Percentiles rank a stretch among this genome's conserved stretches.
These are phyloP conservation scores for Colletotrichum aenigma DNA, from an alignment of 2,329 filamentous ascomycete species.

Conservation along the genomic window DNA sequence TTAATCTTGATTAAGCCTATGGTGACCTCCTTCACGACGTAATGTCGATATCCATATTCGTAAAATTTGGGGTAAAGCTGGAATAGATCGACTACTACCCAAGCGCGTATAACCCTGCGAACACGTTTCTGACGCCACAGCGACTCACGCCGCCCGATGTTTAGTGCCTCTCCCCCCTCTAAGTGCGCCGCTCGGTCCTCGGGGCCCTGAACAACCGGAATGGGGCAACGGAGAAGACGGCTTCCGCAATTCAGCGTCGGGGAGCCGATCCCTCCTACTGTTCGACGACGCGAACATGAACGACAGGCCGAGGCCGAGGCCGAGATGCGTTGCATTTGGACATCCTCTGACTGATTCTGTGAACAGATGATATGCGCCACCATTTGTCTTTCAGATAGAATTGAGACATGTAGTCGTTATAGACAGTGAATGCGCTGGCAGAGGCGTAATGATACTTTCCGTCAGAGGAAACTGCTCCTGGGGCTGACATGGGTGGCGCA, in stretches of 20 bases:
- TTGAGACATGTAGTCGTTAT: not conserved
- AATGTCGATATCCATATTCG: not conserved
- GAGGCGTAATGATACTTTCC: not conserved
- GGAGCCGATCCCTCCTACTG: rapidly evolving
- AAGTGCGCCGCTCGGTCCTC: not conserved
- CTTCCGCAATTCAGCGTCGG: not conserved
- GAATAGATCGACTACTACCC: not conserved
- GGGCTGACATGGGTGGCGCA: not conserved
- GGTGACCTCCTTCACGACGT: not conserved
- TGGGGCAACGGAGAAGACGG: not conserved
- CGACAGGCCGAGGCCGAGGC: not conserved
- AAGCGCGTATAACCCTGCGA: not conserved
- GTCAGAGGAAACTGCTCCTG: not conserved
- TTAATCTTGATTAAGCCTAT: not conserved
- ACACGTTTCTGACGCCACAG: not conserved
- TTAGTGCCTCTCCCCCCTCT: not conserved
- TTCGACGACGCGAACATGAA: not conserved
- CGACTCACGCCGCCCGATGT: not conserved
- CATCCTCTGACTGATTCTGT: not conserved
- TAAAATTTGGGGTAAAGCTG: not conserved
- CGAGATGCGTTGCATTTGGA: not conserved
- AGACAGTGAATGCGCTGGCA: not conserved
- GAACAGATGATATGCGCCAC: not conserved
- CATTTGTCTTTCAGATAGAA: rapidly evolving
- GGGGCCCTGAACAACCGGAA: not conserved